Base-by-base conservation (phyloP, 495 filamentous ascomycete species). In the Alectoria sarmentosa region DNA sequence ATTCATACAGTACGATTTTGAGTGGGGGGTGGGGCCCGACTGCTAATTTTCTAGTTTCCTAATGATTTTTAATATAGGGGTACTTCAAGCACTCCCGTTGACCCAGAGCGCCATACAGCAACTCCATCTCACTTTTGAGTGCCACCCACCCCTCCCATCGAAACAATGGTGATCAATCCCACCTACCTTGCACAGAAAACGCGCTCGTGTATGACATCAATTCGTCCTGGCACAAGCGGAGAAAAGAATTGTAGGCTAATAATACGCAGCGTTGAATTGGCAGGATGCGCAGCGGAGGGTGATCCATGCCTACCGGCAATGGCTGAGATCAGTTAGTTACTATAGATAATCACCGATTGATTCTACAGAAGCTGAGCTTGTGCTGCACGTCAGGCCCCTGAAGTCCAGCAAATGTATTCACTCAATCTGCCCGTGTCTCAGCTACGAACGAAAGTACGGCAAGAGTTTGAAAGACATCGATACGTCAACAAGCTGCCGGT, bases 381-480 rank as follows among this genome's bases (percentile, higher is more conserved):
- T 28, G 39, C 52, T 42, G 13, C 39, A 30, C 44, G 44, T 21
- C 73, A 98, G 94, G 92, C 91, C 60, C 93, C 94, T 41, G 92
- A 97, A 74, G 90, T 98, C 72, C 93, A 96, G 74, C 87, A 85
- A 63, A 96, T 96, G 90, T 98, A 98, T 83, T 87, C 87, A 48
- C 80, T 98, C 72, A 89, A 88, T 74, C 84, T 93, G 70, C 92
- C 94, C 61, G 87, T 96, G 23, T 89, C 94, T 49, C 82, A 83
- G 62, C 87, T 98, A 74, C 90, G 94, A 64, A 93, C 92, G 55
- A 96, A 93, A 81, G 87, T 98, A 72, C 85, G 94, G 71, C 92
- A 98, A 77, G 93, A 98, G 73, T 98, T 98, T 76, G 94, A 98
- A 79, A 84, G 91, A 76, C 88, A 97, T 79, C 82, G 94, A 81